Base-by-base conservation (phyloP, 495 filamentous ascomycete genomes). In the Daldinia grandis region DNA sequence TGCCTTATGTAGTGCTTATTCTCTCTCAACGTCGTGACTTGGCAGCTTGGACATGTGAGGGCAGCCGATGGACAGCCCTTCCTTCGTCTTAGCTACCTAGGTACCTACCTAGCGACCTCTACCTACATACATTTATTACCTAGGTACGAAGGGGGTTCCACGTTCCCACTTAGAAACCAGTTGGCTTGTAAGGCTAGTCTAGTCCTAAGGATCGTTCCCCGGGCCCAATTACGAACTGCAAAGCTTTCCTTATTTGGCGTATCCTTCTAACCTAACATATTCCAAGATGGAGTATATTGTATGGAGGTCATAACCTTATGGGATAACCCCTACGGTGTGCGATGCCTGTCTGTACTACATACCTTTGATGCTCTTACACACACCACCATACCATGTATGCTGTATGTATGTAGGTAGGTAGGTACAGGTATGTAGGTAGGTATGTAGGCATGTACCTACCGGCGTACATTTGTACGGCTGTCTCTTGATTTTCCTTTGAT, bases 201-300 rank as follows among this genome's bases (percentile, higher is more conserved):
- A 47, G 42, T 47, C 42, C 9, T 47, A 47, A 47, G 42, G 42
- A 47, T 47, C 25, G 56, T 64, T 59, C 54, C 60, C 69, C 64
- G 57, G 60, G 59, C 25, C 70, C 65, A 73, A 68, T 73, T 30
- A 54, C 15, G 50, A 64, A 31, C 56, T 55, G n/a, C 38, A 14
- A 49, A 62, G 57, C 47, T 64, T 72, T 72, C 64, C 69, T 35
- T 53, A 58, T 73, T 62, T 17, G 65, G 64, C 25, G 44, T 50
- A 53, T 53, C 35, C 15, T 42, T 35, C 25, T 38, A n/a, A 33
- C 31, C 31, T 33, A 33, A 14, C 33, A 14, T 59, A 42, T 42
- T 33, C 15, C 5, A 28, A n/a, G 14, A 27, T 14, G 33, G 33
- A 35, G 33, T 35, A 35, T 14, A 35, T 14, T 14, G 10, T 35